Evolutionary conservation across 108 stramenopile species (phyloP).

Genomic region (Cylindrotheca fusiformis): DNA sequence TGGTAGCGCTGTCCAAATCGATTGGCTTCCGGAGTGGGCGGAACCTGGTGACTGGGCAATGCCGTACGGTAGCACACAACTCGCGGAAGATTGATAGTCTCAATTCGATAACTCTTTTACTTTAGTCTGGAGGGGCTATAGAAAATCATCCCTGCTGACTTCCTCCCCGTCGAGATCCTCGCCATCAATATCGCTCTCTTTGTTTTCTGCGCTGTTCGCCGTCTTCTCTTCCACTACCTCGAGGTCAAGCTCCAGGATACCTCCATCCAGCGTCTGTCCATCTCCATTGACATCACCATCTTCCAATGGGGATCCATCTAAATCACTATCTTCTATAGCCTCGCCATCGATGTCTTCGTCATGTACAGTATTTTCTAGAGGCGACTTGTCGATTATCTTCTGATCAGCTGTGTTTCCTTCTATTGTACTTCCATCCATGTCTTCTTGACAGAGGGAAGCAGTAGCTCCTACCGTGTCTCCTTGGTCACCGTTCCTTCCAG

Average conservation of each 20-base stretch:
- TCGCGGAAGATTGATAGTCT: no score
- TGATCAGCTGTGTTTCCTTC: conserved; percentile 8
- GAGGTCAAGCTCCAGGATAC: not conserved
- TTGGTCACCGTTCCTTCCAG: not conserved
- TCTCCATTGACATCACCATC: conserved; percentile 7
- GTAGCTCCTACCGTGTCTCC: conserved; percentile 4
- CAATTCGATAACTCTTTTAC: no score
- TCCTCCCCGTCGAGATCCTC: conserved; percentile 28
- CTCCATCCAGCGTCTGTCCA: not conserved
- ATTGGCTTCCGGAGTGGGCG: conserved; percentile 22
- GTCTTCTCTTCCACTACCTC: not conserved
- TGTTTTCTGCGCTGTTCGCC: not conserved
- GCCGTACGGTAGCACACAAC: no score
- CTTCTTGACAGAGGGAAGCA: not conserved
- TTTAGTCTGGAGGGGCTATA: no score
- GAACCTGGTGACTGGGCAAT: conserved; percentile 51
- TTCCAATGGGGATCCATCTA: conserved; percentile 22
- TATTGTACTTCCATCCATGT: conserved; percentile 12
- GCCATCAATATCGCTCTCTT: conserved; percentile 1
- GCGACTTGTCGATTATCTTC: no score
- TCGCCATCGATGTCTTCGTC: conserved; percentile 39
- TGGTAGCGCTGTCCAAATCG: conserved; percentile 1
- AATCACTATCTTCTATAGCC: conserved; percentile 24
- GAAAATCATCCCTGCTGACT: conserved; percentile 11
- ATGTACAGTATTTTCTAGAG: conserved; percentile 5